Conservation (phyloP, 495 filamentous ascomycete species). For the Podospora sp. region DNA sequence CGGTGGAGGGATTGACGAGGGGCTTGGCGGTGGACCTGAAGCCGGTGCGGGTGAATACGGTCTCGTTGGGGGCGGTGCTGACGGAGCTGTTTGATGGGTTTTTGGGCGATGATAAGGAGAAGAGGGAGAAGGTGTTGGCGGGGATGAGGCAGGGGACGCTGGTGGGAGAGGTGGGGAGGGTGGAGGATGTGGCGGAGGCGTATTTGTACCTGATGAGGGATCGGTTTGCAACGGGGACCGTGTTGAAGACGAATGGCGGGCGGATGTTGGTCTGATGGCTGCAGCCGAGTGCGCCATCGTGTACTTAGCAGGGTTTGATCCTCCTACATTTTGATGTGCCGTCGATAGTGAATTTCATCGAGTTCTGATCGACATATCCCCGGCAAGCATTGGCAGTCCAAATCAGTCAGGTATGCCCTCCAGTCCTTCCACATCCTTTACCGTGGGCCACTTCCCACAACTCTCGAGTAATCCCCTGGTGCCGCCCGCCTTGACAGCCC, state of each 20-base stretch:
- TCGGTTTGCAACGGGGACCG: conserved; percentile 11
- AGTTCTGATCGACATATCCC: too few species aligned
- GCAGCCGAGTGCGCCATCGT: too few species aligned
- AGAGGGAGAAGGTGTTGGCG: conserved; percentile 36
- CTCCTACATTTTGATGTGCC: too few species aligned
- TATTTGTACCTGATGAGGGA: conserved; percentile 68
- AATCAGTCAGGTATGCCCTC: conserved; percentile 11
- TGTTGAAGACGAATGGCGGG: conserved; percentile 22
- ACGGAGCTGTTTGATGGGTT: conserved; percentile 49
- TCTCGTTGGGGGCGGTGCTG: conserved; percentile 53
- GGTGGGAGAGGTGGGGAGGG: conserved; percentile 49
- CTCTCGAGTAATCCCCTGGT: conserved; percentile 5
- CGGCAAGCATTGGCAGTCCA: too few species aligned
- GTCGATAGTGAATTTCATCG: too few species aligned
- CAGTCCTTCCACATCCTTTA: background rate
- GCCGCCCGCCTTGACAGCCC: background rate
- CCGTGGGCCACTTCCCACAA: conserved; percentile 8
- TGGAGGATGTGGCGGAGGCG: conserved; percentile 62
- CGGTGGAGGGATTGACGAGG: conserved; percentile 18
- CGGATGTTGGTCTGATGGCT: conserved; percentile 13
- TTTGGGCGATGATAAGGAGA: conserved; percentile 23
- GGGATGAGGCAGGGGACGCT: conserved; percentile 32
- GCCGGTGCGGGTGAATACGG: conserved; percentile 26
- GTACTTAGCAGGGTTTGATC: too few species aligned
- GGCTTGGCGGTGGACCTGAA: conserved; percentile 23